phyloP scores from a whole-genome alignment of 805 yeast species.

The Kluyveromyces wickerhamii region DNA sequence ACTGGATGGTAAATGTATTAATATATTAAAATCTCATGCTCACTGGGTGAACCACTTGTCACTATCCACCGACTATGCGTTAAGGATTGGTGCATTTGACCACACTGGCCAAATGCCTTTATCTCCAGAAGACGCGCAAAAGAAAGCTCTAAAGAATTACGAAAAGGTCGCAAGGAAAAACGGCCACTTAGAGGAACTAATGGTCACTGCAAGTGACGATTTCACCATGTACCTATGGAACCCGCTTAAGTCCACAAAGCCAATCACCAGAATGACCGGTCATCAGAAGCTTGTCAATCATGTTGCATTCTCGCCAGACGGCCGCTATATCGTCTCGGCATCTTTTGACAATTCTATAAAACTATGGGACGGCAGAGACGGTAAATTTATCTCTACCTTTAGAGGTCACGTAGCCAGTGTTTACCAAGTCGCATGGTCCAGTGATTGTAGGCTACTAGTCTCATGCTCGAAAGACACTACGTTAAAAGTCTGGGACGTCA shows the following conservation, averaged over 20 bases:
- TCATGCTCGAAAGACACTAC: conserved; percentile 96
- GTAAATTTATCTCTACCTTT: conserved; percentile 81
- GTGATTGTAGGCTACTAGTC: conserved; percentile 84
- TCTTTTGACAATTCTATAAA: conserved; percentile 94
- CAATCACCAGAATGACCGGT: conserved; percentile 91
- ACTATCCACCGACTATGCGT: conserved; percentile 79
- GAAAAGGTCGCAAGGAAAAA: conserved; percentile 50
- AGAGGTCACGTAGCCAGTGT: conserved; percentile 98
- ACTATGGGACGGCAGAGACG: conserved; percentile 92
- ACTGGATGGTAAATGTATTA: conserved; percentile 64
- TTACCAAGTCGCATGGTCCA: conserved; percentile 96
- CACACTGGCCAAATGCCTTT: conserved; percentile 46
- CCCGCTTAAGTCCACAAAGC: conserved; percentile 71
- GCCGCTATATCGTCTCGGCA: conserved; percentile 80
- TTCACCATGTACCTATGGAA: conserved; percentile 98
- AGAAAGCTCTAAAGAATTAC: conserved; percentile 42
- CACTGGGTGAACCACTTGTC: conserved; percentile 98
- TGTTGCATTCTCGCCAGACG: conserved; percentile 94
- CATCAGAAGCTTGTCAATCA: conserved; percentile 96
- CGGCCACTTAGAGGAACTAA: conserved; percentile 66
- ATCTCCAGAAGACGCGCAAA: conserved; percentile 38
- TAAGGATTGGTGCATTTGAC: conserved; percentile 84
- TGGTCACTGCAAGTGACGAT: conserved; percentile 94
- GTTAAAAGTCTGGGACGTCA: conserved; percentile 90
- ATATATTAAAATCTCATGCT: conserved; percentile 80